Percentiles rank a stretch among this genome's conserved stretches.
Evolutionary conservation across 75 land plant genomes (phyloP).

Genomic region (Cunninghamia lanceolata): DNA sequence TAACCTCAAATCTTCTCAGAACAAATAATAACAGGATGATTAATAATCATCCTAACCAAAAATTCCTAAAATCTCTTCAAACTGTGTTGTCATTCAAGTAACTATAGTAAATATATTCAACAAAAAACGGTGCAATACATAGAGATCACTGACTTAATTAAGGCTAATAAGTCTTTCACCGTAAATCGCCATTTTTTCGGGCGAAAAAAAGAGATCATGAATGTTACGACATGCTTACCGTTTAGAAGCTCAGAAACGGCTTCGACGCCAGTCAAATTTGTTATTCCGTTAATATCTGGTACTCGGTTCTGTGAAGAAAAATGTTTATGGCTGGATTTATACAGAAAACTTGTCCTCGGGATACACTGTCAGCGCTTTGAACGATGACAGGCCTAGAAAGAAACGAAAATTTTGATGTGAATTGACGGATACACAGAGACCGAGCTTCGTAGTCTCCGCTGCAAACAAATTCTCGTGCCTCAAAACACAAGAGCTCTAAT

Average conservation of each 20-base stretch:
- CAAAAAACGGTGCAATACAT: neutral
- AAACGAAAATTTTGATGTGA: neutral
- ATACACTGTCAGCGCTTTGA: neutral
- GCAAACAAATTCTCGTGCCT: neutral
- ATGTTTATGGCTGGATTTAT: neutral
- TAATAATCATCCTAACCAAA: neutral
- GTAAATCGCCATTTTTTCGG: neutral
- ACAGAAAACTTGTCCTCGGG: neutral
- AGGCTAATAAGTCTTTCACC: neutral
- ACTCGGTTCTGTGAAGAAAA: neutral
- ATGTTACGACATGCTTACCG: neutral
- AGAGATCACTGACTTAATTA: neutral
- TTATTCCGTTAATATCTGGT: neutral
- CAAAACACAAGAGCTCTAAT: no score
- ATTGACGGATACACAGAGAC: neutral
- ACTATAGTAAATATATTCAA: neutral
- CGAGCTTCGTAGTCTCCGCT: neutral
- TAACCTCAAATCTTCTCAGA: neutral
- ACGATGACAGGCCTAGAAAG: neutral
- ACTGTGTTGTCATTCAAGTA: neutral
- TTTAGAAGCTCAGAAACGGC: conserved; percentile 1
- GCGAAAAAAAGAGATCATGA: neutral
- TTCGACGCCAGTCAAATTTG: neutral
- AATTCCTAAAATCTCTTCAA: neutral
- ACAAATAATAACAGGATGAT: neutral